phyloP scores from a whole-genome alignment of 2,329 filamentous ascomycete species.

The Neoarthrinium moseri region DNA sequence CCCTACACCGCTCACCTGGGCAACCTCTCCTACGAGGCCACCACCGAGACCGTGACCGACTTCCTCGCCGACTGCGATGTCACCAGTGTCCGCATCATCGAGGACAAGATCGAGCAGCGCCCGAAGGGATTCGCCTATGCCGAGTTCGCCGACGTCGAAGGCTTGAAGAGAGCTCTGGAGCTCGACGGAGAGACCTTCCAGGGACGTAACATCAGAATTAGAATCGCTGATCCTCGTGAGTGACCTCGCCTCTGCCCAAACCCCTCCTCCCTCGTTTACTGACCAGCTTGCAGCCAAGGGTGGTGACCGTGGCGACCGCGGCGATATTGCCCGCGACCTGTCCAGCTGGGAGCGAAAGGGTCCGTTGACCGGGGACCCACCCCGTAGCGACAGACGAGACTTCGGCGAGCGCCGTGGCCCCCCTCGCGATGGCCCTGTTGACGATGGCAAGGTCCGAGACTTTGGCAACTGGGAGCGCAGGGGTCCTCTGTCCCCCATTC shows the following conservation, averaged over 20 bases:
- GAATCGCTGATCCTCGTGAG: slow-evolving; percentile 96
- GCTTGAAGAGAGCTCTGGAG: slow-evolving; percentile 84
- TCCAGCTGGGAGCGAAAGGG: slow-evolving; percentile 93
- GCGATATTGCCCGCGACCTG: slow-evolving; percentile 74
- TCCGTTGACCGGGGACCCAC: slow-evolving; percentile 70
- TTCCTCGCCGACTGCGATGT: slow-evolving; percentile 86
- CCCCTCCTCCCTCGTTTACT: slow-evolving; percentile 26
- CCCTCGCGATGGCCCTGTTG: slow-evolving; percentile 65
- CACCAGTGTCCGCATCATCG: slow-evolving; percentile 90
- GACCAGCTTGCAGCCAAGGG: slow-evolving; percentile 71
- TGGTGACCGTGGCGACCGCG: slow-evolving; percentile 61
- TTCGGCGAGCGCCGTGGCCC: slow-evolving; percentile 65
- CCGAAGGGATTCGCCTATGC: slow-evolving; percentile 99
- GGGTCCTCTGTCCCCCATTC: slow-evolving; percentile 78
- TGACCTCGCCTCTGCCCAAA: no score
- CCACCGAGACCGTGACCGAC: slow-evolving; percentile 75
- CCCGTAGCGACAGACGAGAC: slow-evolving; percentile 36
- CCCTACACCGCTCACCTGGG: slow-evolving; percentile 95
- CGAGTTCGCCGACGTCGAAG: slow-evolving; percentile 85
- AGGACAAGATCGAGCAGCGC: slow-evolving; percentile 89
- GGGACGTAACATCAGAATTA: slow-evolving; percentile 86
- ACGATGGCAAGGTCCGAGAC: slow-evolving; percentile 77
- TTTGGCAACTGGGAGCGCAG: slow-evolving; percentile 93
- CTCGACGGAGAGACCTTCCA: slow-evolving; percentile 82
- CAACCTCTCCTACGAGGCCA: slow-evolving; percentile 95